These are phyloP conservation scores for Xylariaceae sp. DNA, from an alignment of 2,329 filamentous ascomycete species.

Conservation along the genomic window DNA sequence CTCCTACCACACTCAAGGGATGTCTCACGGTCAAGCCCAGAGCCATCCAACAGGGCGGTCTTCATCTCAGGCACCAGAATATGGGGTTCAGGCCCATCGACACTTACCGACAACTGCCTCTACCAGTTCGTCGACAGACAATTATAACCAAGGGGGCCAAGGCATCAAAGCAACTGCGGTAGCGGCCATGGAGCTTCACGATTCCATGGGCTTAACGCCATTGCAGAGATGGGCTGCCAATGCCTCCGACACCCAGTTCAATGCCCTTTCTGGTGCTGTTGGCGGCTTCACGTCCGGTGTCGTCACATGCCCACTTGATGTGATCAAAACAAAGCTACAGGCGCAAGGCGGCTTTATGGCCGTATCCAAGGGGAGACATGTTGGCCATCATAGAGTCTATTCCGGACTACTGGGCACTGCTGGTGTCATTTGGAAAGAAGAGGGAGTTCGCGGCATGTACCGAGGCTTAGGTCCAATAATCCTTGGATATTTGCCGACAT, in stretches of 20 bases:
- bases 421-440: conserved; percentile 77
- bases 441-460: conserved; percentile 88
- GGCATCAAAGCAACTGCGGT: conserved; percentile 16
- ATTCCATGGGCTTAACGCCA: conserved; percentile 32
- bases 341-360: conserved; percentile 80
- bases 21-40: conserved; percentile 48
- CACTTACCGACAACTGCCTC: conserved; percentile 15
- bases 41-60: conserved; percentile 26
- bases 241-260: conserved; percentile 63
- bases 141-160: conserved; percentile 6
- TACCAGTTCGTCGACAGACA: conserved; percentile 18
- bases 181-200: conserved; percentile 24
- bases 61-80: conserved; percentile 26
- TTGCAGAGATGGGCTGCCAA: conserved; percentile 53
- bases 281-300: conserved; percentile 91
- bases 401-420: conserved; percentile 84
- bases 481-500: conserved; percentile 91
- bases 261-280: conserved; percentile 80
- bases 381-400: conserved; percentile 61
- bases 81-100: conserved; percentile 27
- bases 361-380: conserved; percentile 44
- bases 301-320: conserved; percentile 93
- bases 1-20: conserved; percentile 27
- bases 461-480: conserved; percentile 91
- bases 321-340: conserved; percentile 98